Base-by-base conservation (phyloP, 805 yeast genomes). In the Jamesozyma gamospora region DNA sequence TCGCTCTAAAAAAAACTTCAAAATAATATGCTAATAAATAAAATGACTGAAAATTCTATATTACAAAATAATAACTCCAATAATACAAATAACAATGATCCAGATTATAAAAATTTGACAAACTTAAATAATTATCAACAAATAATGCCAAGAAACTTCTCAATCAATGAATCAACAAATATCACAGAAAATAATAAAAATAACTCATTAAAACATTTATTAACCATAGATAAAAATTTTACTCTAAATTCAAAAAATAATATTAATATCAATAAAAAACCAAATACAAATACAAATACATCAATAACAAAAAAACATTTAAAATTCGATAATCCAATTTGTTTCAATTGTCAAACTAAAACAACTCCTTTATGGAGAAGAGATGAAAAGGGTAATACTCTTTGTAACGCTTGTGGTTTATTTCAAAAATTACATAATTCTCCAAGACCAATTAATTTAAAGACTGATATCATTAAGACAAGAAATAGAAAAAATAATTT, bases 341-440 rank as follows among this genome's bases (percentile, higher is more conserved):
- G 96, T 60, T 82, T 80, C 50, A 87, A 87, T 61, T 87, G 96
- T 64, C 74, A 79, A 52, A 88, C 96, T 2, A 82, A 83, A 44
- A 87, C 87, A 2, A 87, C 96, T 2, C 96, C 96, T 1, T 67
- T 88, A 24, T 88, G 96, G 96, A 72, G 96, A 62, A 70, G 96
- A 46, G 95, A 87, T 62, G 95, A 85, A 53, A 74, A 84, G 4
- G 94, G 94, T 17, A 82, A 78, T 54, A 94, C 86, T 30, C 70
- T 88, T 36, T 87, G 96, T 61, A 87, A 87, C 64, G 96, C 96
- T 8, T 86, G 95, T 66, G 95, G 95, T 0, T 67, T 86, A 36
- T 86, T 86, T 51, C 65, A 86, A 45, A 87, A 87, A 62, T 70
- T 87, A 35, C 96, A 87, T 55, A 95, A 96, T 19, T 72, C 94